Base-by-base conservation (phyloP, 163 green algal genomes). In the Picocystis sp. region DNA sequence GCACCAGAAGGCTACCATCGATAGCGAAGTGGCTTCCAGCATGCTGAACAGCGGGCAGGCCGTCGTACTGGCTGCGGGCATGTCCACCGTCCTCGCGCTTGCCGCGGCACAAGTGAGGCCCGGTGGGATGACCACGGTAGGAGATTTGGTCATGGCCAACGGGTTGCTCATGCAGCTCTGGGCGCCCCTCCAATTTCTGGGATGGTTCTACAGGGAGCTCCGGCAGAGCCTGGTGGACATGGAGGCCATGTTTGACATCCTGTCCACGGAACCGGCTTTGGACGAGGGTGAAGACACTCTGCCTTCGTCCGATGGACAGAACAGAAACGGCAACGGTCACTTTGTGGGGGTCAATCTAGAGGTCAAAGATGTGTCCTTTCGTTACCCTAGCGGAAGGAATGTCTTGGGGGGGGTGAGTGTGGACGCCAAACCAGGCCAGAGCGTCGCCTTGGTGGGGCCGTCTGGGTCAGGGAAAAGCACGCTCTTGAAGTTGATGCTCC, bases 91-190 rank as follows among this genome's bases (percentile, higher is more conserved):
- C 2, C 67, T 93, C 35, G 50, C 47, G 14, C 60, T 74, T 34
- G 61, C 70, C 10, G 77, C 72, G n/a, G 12, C 51, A 25, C 17
- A 19, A 19, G 17, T 19, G 17, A 19, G 17, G 17, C 17, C 17
- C 17, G 17, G 17, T 19, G 51, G 17, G 11, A 64, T 42, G 11
- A 60, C 80, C 41, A 88, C 63, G 11, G 69, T 82, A 15, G 89
- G 89, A 0, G 89, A 97, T 66, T 65, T 97, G 49, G 86, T 95
- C 19, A 80, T 98, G 80, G 81, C 84, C 38, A 82, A 93, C 42
- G 89, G 86, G 1, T 69, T 98, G 51, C 70, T 98, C 53, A 61
- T 94, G 53, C 89, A 98, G 72, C 78, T 97, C 33, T 94, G 81
- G 82, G 77, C 75, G 11, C 89, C 89, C 1, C 74, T 98, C 53